phyloP scores from a whole-genome alignment of 225 moss, liverwort and hornwort genomes.

The Lunularia cruciata region DNA sequence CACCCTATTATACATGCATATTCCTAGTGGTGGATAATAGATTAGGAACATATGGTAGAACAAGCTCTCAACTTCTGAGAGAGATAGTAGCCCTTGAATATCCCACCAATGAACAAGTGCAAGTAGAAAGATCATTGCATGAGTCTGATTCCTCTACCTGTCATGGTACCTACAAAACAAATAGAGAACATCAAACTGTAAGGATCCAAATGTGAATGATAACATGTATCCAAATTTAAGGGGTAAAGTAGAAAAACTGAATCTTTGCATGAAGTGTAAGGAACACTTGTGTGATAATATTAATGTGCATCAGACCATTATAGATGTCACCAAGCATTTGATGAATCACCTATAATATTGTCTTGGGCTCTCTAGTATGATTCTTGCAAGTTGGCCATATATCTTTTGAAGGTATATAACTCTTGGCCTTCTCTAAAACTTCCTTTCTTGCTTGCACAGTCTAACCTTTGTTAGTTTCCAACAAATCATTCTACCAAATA shows the following conservation, averaged over 20 bases:
- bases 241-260: too few species aligned
- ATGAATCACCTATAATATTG: slow-evolving; percentile 46
- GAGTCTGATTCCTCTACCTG: slow-evolving; percentile 48
- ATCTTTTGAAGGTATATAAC: slow-evolving; percentile 36
- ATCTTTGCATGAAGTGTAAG: too few species aligned
- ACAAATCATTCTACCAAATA: too few species aligned
- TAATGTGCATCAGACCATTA: too few species aligned
- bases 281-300: too few species aligned
- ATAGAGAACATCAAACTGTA: too few species aligned
- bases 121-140: slow-evolving; percentile 46
- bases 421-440: slow-evolving; percentile 41
- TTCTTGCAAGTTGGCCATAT: slow-evolving; percentile 31
- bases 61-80: slow-evolving; percentile 37
- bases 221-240: neutral
- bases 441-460: slow-evolving; percentile 37
- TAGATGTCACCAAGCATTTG: neutral
- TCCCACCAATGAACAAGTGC: slow-evolving; percentile 56
- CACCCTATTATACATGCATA: too few species aligned
- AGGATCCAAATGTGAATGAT: neutral
- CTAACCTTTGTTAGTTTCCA: too few species aligned
- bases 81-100: slow-evolving; percentile 36
- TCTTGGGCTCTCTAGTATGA: slow-evolving; percentile 43
- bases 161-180: slow-evolving; percentile 43
- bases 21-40: neutral
- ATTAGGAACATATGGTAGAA: slow-evolving; percentile 35